Conservation (phyloP, 306 rosid genomes). For the Prunus dulcis region DNA sequence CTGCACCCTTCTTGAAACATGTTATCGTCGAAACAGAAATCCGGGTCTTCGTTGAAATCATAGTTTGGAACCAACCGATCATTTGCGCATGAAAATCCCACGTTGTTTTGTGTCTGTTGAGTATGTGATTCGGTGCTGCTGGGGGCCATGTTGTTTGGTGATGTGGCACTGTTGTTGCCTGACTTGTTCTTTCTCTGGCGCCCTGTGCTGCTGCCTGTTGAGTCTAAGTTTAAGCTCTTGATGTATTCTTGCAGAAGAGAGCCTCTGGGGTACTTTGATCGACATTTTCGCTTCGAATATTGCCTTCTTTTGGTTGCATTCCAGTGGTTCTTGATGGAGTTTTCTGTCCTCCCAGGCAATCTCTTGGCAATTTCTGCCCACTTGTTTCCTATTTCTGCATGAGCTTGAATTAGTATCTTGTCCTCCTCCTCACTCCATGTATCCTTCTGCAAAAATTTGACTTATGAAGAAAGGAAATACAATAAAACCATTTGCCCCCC, state of each 20-base stretch:
- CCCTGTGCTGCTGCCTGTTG: slow-evolving; percentile 24
- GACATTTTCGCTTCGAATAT: slow-evolving; percentile 75
- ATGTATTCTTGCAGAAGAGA: slow-evolving; percentile 82
- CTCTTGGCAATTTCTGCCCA: slow-evolving; percentile 98
- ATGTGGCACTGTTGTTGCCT: slow-evolving; percentile 7
- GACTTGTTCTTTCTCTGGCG: slow-evolving; percentile 35
- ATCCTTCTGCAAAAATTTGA: slow-evolving; percentile 59
- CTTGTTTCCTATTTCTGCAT: slow-evolving; percentile 82
- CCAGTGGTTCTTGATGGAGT: slow-evolving; percentile 97
- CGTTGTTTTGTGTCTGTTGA: slow-evolving; percentile 20
- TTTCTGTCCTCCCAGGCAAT: slow-evolving; percentile 87
- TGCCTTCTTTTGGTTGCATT: slow-evolving; percentile 95
- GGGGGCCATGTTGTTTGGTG: slow-evolving; percentile 2
- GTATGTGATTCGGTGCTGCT: not conserved
- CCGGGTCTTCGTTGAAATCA: slow-evolving; percentile 47
- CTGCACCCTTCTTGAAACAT: slow-evolving; percentile 56
- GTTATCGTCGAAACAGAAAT: slow-evolving; percentile 55
- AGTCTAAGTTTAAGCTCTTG: slow-evolving; percentile 69
- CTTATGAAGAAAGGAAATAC: not conserved
- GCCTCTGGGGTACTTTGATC: slow-evolving; percentile 66
- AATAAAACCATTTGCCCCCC: not conserved
- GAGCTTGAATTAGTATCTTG: slow-evolving; percentile 63
- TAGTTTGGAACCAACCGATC: slow-evolving; percentile 40
- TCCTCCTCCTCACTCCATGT: slow-evolving; percentile 93
- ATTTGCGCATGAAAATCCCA: slow-evolving; percentile 16